Evolutionary conservation across 164 flowering plant genomes (phyloP).

Genomic region (Tetrastigma voinierianum): DNA sequence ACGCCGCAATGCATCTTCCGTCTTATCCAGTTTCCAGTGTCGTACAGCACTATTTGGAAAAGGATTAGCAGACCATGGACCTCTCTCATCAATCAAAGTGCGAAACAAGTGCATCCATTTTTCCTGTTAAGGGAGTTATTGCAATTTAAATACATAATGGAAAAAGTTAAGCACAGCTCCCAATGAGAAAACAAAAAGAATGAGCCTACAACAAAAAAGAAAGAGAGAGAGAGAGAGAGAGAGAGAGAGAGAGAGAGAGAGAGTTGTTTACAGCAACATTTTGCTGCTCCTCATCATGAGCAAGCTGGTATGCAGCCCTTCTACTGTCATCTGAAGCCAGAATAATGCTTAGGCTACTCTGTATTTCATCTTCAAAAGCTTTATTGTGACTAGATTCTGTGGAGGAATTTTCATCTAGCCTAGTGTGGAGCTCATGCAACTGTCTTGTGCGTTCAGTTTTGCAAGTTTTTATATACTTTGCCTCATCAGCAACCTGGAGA

Average conservation of each 20-base stretch:
- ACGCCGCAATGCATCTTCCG: constrained; percentile 91
- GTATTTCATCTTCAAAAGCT: constrained; percentile 81
- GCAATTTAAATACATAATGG: not conserved
- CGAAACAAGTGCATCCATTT: constrained; percentile 95
- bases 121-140: constrained; percentile 47
- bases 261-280: constrained; percentile 61
- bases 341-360: constrained; percentile 48
- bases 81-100: constrained; percentile 91
- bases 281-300: constrained; percentile 88
- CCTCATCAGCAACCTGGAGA: constrained; percentile 76
- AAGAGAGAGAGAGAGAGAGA: not conserved
- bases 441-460: constrained; percentile 63
- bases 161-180: not conserved
- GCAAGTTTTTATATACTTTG: constrained; percentile 51
- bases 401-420: constrained; percentile 57
- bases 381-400: constrained; percentile 48
- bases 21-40: constrained; percentile 97
- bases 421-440: constrained; percentile 54
- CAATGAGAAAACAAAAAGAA: not conserved
- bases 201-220: not conserved
- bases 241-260: not conserved
- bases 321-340: constrained; percentile 78
- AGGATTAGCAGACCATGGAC: constrained; percentile 97
- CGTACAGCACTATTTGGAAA: constrained; percentile 67
- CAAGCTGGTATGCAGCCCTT: constrained; percentile 72